phyloP scores from a whole-genome alignment of 2,329 filamentous ascomycete genomes.

The Ceratocystis eucalypticola region DNA sequence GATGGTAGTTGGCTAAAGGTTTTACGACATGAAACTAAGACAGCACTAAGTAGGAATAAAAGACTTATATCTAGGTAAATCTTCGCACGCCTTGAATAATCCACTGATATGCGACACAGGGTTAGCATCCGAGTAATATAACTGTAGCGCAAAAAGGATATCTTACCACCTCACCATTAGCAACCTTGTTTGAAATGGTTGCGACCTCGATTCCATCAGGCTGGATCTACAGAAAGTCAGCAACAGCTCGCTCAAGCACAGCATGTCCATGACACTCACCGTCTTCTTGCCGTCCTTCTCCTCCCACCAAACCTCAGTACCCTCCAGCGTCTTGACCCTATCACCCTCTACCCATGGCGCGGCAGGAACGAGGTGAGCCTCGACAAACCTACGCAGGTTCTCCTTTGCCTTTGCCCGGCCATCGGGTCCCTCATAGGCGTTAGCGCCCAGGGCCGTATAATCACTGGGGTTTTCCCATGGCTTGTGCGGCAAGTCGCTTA shows the following conservation, averaged over 20 bases:
- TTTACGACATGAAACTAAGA: background rate
- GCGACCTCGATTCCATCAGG: slow-evolving; percentile 69
- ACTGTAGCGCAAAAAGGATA: slow-evolving; percentile 16
- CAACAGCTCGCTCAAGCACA: slow-evolving; percentile 11
- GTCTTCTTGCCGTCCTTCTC: slow-evolving; percentile 51
- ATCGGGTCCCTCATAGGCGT: slow-evolving; percentile 61
- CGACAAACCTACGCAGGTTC: slow-evolving; percentile 70
- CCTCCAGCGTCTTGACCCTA: slow-evolving; percentile 54
- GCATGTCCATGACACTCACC: slow-evolving; percentile 33
- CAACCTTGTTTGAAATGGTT: slow-evolving; percentile 58
- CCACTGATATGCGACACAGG: slow-evolving; percentile 1
- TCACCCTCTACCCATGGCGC: slow-evolving; percentile 61
- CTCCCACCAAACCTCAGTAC: slow-evolving; percentile 71
- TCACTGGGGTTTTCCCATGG: slow-evolving; percentile 72
- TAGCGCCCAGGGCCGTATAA: slow-evolving; percentile 50
- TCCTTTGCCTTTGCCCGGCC: slow-evolving; percentile 62
- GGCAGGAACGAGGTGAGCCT: slow-evolving; percentile 64
- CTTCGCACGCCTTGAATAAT: background rate
- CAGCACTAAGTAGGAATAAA: background rate
- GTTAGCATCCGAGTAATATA: background rate
- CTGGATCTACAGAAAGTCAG: slow-evolving; percentile 44
- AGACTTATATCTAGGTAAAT: background rate
- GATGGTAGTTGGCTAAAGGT: slow-evolving; percentile 39
- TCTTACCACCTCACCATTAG: slow-evolving; percentile 68
- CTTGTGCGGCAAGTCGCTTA: slow-evolving; percentile 67